Percentiles rank a stretch among this genome's conserved stretches.
Conservation (phyloP, 805 yeast genomes). For the Teunomyces lycoperdinae region DNA sequence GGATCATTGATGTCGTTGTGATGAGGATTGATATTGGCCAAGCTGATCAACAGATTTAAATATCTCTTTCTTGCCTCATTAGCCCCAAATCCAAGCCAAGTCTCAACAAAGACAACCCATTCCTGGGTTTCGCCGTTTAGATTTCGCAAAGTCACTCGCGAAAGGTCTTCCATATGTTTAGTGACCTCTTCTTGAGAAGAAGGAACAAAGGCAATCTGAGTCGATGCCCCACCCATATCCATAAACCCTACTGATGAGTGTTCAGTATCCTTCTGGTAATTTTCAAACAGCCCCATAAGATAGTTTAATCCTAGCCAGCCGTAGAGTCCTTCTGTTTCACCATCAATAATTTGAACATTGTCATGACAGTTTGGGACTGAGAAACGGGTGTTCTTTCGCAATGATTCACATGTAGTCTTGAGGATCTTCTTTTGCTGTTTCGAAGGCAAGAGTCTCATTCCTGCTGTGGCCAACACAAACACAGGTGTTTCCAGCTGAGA, state of each 20-base stretch:
- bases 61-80: slow-evolving; percentile 85
- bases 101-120: slow-evolving; percentile 89
- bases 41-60: slow-evolving; percentile 49
- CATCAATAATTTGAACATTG: slow-evolving; percentile 85
- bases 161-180: slow-evolving; percentile 71
- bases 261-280: slow-evolving; percentile 31
- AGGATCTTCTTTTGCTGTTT: slow-evolving; percentile 53
- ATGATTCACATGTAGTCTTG: slow-evolving; percentile 54
- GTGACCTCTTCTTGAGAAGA: slow-evolving; percentile 54
- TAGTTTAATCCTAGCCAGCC: slow-evolving; percentile 96
- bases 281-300: slow-evolving; percentile 61
- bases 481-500: slow-evolving; percentile 72
- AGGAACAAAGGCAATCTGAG: slow-evolving; percentile 93
- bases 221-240: slow-evolving; percentile 99
- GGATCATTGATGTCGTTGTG: slow-evolving; percentile 56
- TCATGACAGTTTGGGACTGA: slow-evolving; percentile 56
- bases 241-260: slow-evolving; percentile 83
- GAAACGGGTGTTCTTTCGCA: slow-evolving; percentile 58
- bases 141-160: slow-evolving; percentile 61
- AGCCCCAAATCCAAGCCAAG: slow-evolving; percentile 98
- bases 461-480: slow-evolving; percentile 93
- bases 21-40: slow-evolving; percentile 18
- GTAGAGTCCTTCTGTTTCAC: slow-evolving; percentile 89
- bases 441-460: slow-evolving; percentile 77
- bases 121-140: slow-evolving; percentile 66